Conservation (phyloP, 164 flowering plant genomes). For the Warburgia ugandensis region DNA sequence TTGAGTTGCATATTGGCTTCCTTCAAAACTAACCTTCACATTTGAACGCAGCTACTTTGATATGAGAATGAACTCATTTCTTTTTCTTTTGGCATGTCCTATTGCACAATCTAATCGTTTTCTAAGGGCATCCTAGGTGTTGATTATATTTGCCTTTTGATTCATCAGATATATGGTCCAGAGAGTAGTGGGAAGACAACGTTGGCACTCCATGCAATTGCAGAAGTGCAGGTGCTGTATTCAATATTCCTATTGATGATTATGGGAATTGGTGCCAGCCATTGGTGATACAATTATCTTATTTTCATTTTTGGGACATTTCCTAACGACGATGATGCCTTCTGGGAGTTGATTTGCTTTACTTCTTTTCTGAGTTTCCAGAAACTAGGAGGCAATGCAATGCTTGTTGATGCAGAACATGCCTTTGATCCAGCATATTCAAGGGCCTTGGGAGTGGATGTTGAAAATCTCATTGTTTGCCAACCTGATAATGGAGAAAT, state of each 20-base stretch:
- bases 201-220: slow-evolving; percentile 95
- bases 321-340: not conserved
- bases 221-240: slow-evolving; percentile 86
- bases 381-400: slow-evolving; percentile 94
- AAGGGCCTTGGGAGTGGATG: slow-evolving; percentile 87
- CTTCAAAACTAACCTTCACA: too few relatives aligned
- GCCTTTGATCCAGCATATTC: slow-evolving; percentile 99
- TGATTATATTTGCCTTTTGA: not conserved
- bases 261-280: too few relatives aligned
- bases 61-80: not conserved
- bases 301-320: not conserved
- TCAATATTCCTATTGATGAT: too few relatives aligned
- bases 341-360: slow-evolving; percentile 2
- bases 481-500: slow-evolving; percentile 99
- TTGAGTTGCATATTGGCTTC: too few relatives aligned
- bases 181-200: slow-evolving; percentile 99
- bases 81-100: not conserved
- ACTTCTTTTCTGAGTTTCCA: slow-evolving; percentile 27
- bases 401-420: slow-evolving; percentile 99
- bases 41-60: too few relatives aligned
- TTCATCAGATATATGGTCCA: slow-evolving; percentile 83
- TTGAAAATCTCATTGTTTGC: slow-evolving; percentile 91
- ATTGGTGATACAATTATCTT: not conserved
- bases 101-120: too few relatives aligned
- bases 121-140: too few relatives aligned